Evolutionary conservation across 371 early-diverging fungal species (phyloP).

Genomic region (Dinochytrium kinnereticum): DNA sequence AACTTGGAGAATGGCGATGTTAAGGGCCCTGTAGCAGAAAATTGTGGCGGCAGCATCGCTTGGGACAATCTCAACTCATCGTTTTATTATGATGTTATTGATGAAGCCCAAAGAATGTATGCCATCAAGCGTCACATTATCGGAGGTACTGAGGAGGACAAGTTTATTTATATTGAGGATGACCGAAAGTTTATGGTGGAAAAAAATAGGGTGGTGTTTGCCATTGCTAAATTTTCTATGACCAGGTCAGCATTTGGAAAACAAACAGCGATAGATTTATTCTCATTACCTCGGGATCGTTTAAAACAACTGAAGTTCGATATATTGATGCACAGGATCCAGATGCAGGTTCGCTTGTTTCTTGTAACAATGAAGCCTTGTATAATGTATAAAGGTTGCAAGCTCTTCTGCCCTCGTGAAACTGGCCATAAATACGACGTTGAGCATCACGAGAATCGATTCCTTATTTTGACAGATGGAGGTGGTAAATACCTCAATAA

Average conservation of each 20-base stretch:
- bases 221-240: not conserved
- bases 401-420: slow-evolving; percentile 54
- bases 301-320: slow-evolving; percentile 57
- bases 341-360: slow-evolving; percentile 13
- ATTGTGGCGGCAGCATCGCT: slow-evolving; percentile 49
- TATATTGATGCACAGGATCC: slow-evolving; percentile 50
- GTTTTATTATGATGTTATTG: slow-evolving; percentile 56
- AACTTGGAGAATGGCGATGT: slow-evolving; percentile 52
- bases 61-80: slow-evolving; percentile 56
- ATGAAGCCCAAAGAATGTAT: slow-evolving; percentile 57
- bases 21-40: slow-evolving; percentile 40
- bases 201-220: too few relatives aligned
- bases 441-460: slow-evolving; percentile 59
- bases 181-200: slow-evolving; percentile 59
- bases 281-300: slow-evolving; percentile 49
- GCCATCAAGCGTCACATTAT: slow-evolving; percentile 27
- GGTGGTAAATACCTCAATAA: slow-evolving; percentile 47
- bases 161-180: slow-evolving; percentile 54
- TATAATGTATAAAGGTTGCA: slow-evolving; percentile 4
- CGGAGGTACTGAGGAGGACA: slow-evolving; percentile 27
- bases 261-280: slow-evolving; percentile 54
- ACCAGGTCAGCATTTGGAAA: slow-evolving; percentile 40
- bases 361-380: not conserved
- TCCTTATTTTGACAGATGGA: slow-evolving; percentile 62
- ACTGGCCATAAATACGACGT: slow-evolving; percentile 53